Base-by-base conservation (phyloP, 805 yeast genomes). In the Zygosaccharomyces pseudorouxii region DNA sequence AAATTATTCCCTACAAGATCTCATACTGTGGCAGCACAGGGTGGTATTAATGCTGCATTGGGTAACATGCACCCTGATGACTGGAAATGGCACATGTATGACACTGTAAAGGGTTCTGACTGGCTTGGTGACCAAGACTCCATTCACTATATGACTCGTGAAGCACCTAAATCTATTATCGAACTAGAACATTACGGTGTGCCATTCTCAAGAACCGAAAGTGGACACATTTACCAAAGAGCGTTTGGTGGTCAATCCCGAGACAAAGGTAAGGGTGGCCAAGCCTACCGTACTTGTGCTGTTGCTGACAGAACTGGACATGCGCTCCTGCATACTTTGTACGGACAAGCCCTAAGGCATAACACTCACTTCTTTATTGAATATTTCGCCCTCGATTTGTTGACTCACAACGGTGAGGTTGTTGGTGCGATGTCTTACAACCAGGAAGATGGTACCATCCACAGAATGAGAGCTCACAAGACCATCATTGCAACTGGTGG, bases 21-120 rank as follows among this genome's bases (percentile, higher is more conserved):
- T 16, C 99, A 92, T 70, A 92, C 99, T 18, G 99, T 92, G 45
- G 98, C 98, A 49, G 99, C 99, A 45, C 99, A 92, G 74, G 99
- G 99, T 74, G 99, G 99, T 76, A 93, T 92, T 73, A 92, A 92
- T 65, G 99, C 98, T 58, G 99, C 99, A 27, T 78, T 92, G 57
- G 99, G 98, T 60, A 92, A 92, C 78, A 92, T 92, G 96, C 98
- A 93, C 76, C 78, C 80, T 59, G 99, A 92, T 71, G 90, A 90
- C 76, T 92, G 99, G 99, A 95, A 88, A 72, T 93, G 98, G 97
- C 99, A 92, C 72, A 90, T 92, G 97, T 92, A 93, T 73, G 99
- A 92, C 69, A 92, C 99, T 62, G 98, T 92, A 62, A 92, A 92
- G 75, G 99, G 99, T 56, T 89, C 97, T 8, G 99, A 92, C 74